Percentiles rank a stretch among this genome's conserved stretches.
Evolutionary conservation across 352 stramenopile genomes (phyloP).

Genomic region (Globisporangium perplexum): DNA sequence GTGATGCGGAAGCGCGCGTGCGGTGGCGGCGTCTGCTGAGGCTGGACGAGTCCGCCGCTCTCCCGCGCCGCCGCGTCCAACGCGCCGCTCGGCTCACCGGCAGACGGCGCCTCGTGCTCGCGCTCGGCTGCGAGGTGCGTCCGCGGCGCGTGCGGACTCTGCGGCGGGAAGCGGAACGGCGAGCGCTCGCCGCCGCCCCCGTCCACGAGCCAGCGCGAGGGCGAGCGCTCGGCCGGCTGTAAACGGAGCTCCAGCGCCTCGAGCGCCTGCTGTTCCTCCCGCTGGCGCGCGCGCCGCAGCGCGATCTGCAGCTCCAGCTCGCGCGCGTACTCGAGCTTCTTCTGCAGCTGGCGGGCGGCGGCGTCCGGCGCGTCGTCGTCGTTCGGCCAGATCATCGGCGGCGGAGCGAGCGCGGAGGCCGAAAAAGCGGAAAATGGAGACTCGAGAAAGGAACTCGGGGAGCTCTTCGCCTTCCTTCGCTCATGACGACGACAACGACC

Average conservation of each 20-base stretch:
- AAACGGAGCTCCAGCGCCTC: constrained; percentile 57
- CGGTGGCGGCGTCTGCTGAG: constrained; percentile 10
- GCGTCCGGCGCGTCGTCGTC: constrained; percentile 35
- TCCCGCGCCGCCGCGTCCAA: neutral
- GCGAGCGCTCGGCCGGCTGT: constrained; percentile 39
- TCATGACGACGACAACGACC: neutral
- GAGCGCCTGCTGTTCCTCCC: constrained; percentile 42
- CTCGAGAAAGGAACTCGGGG: too few species aligned
- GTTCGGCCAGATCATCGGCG: constrained; percentile 52
- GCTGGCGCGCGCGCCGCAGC: constrained; percentile 36
- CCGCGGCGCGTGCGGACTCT: constrained; percentile 1
- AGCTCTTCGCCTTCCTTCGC: neutral
- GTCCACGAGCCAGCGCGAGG: constrained; percentile 68
- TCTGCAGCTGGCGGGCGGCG: constrained; percentile 34
- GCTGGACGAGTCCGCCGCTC: neutral
- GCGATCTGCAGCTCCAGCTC: constrained; percentile 72
- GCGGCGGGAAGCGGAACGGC: constrained; percentile 9
- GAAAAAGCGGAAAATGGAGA: too few species aligned
- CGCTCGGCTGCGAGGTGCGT: neutral
- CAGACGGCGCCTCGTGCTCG: neutral
- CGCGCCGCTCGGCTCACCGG: constrained; percentile 7
- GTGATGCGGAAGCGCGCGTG: constrained; percentile 52
- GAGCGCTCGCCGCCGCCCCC: constrained; percentile 25
- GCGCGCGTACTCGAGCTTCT: constrained; percentile 57
- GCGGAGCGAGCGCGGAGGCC: too few species aligned